phyloP scores from a whole-genome alignment of 1,284 basidiomycete genomes.

The Cutaneotrichosporon curvatum region DNA sequence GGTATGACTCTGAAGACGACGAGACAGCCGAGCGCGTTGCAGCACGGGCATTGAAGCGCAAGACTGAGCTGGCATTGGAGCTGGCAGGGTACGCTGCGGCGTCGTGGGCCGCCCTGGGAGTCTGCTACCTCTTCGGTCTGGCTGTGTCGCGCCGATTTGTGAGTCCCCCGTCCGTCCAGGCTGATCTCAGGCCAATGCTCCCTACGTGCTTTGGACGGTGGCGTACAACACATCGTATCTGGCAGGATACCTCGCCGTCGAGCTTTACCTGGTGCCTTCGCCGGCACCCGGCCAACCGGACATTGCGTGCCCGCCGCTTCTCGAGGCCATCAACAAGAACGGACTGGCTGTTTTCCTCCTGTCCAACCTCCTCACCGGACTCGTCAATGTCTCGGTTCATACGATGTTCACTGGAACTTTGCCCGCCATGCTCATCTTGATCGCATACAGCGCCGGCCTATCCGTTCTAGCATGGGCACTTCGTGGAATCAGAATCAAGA shows the following conservation, averaged over 20 bases:
- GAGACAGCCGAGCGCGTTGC: not conserved
- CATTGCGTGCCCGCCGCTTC: slow-evolving; percentile 52
- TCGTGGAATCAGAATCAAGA: slow-evolving; percentile 9
- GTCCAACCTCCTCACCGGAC: slow-evolving; percentile 79
- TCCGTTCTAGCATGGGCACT: slow-evolving; percentile 57
- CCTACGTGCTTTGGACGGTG: slow-evolving; percentile 82
- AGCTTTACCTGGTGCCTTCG: slow-evolving; percentile 56
- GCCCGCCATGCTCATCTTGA: slow-evolving; percentile 59
- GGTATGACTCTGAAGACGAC: slow-evolving; percentile 5
- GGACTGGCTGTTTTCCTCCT: slow-evolving; percentile 71
- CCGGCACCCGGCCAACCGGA: slow-evolving; percentile 6
- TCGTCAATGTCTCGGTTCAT: slow-evolving; percentile 69
- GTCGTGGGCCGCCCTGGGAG: slow-evolving; percentile 64
- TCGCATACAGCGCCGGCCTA: slow-evolving; percentile 57
- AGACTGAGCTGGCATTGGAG: slow-evolving; percentile 61
- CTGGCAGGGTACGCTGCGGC: slow-evolving; percentile 66
- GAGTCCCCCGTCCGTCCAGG: slow-evolving; percentile 25
- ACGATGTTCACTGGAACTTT: slow-evolving; percentile 63
- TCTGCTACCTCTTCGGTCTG: slow-evolving; percentile 35
- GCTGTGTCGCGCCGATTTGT: slow-evolving; percentile 70
- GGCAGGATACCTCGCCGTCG: slow-evolving; percentile 69
- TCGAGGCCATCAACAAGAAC: slow-evolving; percentile 77
- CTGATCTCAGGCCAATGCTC: slow-evolving; percentile 63
- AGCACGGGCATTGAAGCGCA: slow-evolving; percentile 51
- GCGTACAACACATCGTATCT: slow-evolving; percentile 87